phyloP scores from a whole-genome alignment of 352 stramenopile genomes.

The Globisporangium apiculatum region DNA sequence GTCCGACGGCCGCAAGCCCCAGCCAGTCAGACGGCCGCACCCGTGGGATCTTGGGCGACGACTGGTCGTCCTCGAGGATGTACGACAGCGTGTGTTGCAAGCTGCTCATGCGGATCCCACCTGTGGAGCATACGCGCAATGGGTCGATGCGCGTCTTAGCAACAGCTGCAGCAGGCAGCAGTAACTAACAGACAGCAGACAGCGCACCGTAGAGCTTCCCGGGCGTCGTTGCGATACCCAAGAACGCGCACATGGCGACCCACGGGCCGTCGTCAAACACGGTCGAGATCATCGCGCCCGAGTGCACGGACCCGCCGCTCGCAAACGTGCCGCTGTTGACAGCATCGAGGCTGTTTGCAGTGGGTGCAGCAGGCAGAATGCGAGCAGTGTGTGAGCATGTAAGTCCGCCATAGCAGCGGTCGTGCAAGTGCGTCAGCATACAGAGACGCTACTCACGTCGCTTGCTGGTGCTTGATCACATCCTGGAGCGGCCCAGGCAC shows the following conservation, averaged over 20 bases:
- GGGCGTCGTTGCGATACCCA: constrained; percentile 33
- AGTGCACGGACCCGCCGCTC: constrained; percentile 36
- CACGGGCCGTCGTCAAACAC: constrained; percentile 77
- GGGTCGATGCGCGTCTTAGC: neutral
- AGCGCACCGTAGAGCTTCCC: constrained; percentile 63
- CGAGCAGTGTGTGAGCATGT: neutral
- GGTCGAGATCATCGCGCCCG: constrained; percentile 39
- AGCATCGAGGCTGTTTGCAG: neutral
- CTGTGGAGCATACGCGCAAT: constrained; percentile 15
- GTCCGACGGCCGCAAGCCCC: neutral
- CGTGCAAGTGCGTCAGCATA: neutral
- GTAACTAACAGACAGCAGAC: neutral
- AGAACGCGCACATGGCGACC: constrained; percentile 71
- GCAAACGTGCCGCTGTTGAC: constrained; percentile 30
- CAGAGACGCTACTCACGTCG: constrained; percentile 18
- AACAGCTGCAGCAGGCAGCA: neutral
- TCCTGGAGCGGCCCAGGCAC: constrained; percentile 67
- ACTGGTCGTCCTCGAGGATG: constrained; percentile 58
- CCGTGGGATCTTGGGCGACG: constrained; percentile 45
- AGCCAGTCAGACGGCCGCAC: constrained; percentile 8
- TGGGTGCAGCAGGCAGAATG: neutral
- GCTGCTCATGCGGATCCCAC: constrained; percentile 55
- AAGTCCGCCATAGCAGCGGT: neutral
- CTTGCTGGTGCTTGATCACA: constrained; percentile 65
- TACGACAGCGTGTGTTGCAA: constrained; percentile 50